Percentiles rank a stretch among this genome's conserved stretches.
Conservation (phyloP, 192 early-diverging fungal species). For the Umbelopsis sp. region DNA sequence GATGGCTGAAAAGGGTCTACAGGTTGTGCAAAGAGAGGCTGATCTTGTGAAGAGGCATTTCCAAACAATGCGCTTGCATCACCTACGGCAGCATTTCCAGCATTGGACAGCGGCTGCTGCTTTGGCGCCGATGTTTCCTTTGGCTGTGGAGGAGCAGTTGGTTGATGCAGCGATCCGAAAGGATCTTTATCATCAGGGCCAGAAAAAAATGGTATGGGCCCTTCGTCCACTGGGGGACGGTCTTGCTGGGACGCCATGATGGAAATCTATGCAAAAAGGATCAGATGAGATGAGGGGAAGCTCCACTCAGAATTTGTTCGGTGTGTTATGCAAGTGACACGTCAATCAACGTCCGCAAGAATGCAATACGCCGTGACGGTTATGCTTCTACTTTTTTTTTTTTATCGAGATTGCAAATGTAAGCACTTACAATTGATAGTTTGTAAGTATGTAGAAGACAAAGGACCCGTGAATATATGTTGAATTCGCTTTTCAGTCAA, state of each 20-base stretch:
- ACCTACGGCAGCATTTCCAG: not conserved
- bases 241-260: conserved; percentile 17
- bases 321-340: conserved; percentile 15
- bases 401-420: not conserved
- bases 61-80: conserved; percentile 15
- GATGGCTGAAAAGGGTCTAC: not conserved
- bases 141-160: not conserved
- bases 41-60: not conserved
- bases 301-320: not conserved
- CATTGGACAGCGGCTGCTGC: not conserved
- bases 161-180: not conserved
- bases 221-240: conserved; percentile 5
- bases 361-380: not conserved
- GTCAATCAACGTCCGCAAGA: not conserved
- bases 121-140: not conserved
- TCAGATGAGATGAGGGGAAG: conserved; percentile 6
- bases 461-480: not conserved
- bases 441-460: not conserved
- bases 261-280: conserved; percentile 11
- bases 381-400: not conserved
- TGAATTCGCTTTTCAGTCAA: not conserved
- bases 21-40: not conserved
- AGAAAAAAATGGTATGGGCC: conserved; percentile 12
- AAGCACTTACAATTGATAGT: not conserved
- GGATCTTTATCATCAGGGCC: conserved; percentile 10